Percentiles rank a stretch among this genome's conserved stretches.
phyloP scores from a whole-genome alignment of 441 rosid genomes.

The Adansonia rubrostipa region DNA sequence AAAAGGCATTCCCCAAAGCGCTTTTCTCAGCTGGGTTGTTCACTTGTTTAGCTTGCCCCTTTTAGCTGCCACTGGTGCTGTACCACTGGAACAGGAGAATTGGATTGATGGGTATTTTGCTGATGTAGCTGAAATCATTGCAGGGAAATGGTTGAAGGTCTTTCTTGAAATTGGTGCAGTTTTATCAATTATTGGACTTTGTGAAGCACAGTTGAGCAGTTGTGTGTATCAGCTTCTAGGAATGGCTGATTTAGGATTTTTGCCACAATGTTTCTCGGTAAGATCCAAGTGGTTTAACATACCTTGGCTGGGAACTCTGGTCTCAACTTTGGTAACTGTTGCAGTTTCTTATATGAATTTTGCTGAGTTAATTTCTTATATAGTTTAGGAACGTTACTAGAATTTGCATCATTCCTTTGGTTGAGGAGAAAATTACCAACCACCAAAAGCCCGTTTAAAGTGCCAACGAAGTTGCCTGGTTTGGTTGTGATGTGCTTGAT shows the following conservation, averaged over 20 bases:
- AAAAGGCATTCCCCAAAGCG: conserved; percentile 19
- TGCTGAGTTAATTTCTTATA: conserved; percentile 44
- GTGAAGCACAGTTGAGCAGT: conserved; percentile 49
- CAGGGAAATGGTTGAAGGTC: conserved; percentile 23
- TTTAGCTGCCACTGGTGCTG: conserved; percentile 27
- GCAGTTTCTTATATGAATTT: conserved; percentile 43
- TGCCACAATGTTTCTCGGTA: conserved; percentile 32
- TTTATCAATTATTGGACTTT: conserved; percentile 41
- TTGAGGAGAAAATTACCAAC: conserved; percentile 42
- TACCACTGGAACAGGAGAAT: conserved; percentile 11
- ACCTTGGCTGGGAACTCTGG: conserved; percentile 50
- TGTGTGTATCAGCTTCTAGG: conserved; percentile 46
- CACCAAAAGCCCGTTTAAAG: conserved; percentile 41
- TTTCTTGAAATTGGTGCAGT: conserved; percentile 23
- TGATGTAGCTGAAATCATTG: conserved; percentile 9
- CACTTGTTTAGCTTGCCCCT: conserved; percentile 24
- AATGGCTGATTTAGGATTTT: conserved; percentile 45
- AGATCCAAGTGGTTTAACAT: conserved; percentile 42
- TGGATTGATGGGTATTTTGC: conserved; percentile 27
- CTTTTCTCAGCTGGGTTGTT: conserved; percentile 20
- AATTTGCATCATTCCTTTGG: conserved; percentile 52
- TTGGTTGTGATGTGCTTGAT: conserved; percentile 39
- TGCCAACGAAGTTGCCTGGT: conserved; percentile 40
- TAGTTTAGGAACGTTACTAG: conserved; percentile 53
- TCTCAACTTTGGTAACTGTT: conserved; percentile 38